Evolutionary conservation across 2,329 filamentous ascomycete genomes (phyloP).

Genomic region (Ceratocystis destructans): DNA sequence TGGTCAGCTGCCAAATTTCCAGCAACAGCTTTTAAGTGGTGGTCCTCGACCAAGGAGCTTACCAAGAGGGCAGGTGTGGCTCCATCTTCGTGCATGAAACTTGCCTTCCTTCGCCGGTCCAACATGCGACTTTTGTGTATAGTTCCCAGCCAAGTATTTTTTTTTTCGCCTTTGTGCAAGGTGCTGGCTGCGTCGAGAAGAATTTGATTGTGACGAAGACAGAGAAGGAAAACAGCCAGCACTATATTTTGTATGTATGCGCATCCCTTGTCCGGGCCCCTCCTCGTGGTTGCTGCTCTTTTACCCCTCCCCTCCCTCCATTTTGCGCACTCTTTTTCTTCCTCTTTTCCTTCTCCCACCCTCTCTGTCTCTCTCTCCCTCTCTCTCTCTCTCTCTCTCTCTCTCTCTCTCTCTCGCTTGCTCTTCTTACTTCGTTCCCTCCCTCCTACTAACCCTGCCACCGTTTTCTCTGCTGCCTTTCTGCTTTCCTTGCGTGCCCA

Average conservation of each 20-base stretch:
- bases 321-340: neutral
- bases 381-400: neutral
- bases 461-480: neutral
- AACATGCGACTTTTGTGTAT: conserved; percentile 5
- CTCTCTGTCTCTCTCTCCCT: neutral
- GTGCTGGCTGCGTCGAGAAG: neutral
- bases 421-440: neutral
- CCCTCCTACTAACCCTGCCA: no score
- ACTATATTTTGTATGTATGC: neutral
- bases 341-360: neutral
- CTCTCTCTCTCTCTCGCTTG: neutral
- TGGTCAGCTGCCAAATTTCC: conserved; percentile 2
- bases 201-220: conserved; percentile 1
- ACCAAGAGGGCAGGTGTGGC: neutral
- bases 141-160: conserved; percentile 8
- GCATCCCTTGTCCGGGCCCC: neutral
- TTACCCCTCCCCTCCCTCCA: neutral
- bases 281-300: neutral
- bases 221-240: neutral
- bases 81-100: conserved; percentile 14
- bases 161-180: conserved; percentile 5
- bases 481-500: neutral
- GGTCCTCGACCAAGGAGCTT: neutral
- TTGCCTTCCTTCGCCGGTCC: conserved; percentile 9
- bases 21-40: neutral